Percentiles rank a stretch among this genome's conserved stretches.
Conservation (phyloP, 2,329 filamentous ascomycete genomes). For the Eutypa lata region DNA sequence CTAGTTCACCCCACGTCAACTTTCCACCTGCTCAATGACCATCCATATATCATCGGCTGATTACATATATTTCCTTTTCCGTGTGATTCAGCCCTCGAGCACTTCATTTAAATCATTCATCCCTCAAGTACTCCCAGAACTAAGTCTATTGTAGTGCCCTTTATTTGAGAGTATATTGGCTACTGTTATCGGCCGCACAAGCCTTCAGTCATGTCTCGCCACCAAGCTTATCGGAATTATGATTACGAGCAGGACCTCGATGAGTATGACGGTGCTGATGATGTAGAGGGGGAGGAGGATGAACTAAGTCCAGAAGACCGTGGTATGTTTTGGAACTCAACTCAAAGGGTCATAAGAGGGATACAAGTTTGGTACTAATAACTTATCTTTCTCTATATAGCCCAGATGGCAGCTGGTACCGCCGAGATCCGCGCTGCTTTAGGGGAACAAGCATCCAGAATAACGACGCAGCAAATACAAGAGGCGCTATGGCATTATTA, state of each 20-base stretch:
- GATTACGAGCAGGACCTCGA: conserved; percentile 51
- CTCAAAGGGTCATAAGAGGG: too few relatives aligned
- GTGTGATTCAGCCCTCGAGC: too few relatives aligned
- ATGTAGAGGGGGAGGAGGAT: conserved; percentile 41
- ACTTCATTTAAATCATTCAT: too few relatives aligned
- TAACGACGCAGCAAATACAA: conserved; percentile 68
- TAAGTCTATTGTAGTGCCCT: too few relatives aligned
- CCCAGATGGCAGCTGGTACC: conserved; percentile 60
- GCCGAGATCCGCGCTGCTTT: conserved; percentile 63
- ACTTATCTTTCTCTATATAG: conserved; percentile 11
- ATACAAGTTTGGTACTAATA: background rate
- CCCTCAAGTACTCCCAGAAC: too few relatives aligned
- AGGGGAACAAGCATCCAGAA: conserved; percentile 54
- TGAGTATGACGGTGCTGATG: conserved; percentile 44
- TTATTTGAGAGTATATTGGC: too few relatives aligned
- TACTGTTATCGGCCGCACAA: background rate
- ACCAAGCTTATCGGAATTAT: conserved; percentile 44
- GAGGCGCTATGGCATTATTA: conserved; percentile 95
- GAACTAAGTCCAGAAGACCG: conserved; percentile 35
- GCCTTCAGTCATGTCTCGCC: conserved; percentile 39
- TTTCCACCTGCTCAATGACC: too few relatives aligned
- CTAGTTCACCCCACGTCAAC: background rate
- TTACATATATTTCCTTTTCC: too few relatives aligned
- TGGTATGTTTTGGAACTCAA: conserved; percentile 13
- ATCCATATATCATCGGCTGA: too few relatives aligned